Evolutionary conservation across 2,329 filamentous ascomycete genomes (phyloP).

Genomic region (Aureobasidium musti): DNA sequence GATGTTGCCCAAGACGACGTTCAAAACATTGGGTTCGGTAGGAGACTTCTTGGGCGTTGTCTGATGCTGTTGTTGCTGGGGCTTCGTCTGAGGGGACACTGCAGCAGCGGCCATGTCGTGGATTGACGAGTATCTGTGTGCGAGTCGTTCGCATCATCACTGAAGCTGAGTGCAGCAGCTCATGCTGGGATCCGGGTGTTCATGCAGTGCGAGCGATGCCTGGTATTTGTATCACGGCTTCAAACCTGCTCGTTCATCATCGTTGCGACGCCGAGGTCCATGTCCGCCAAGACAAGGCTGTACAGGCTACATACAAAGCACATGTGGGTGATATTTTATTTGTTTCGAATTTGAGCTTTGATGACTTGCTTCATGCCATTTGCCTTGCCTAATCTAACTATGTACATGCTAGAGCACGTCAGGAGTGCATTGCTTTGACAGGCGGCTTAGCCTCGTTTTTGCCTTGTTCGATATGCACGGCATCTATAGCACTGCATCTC

Average conservation of each 20-base stretch:
- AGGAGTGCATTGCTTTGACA: constrained; percentile 15
- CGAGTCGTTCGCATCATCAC: constrained; percentile 18
- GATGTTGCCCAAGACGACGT: constrained; percentile 80
- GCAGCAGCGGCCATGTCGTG: constrained; percentile 25
- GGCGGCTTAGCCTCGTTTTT: not conserved
- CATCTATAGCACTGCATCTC: not conserved
- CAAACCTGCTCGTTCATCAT: not conserved
- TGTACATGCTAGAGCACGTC: constrained; percentile 1
- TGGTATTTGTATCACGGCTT: constrained; percentile 20
- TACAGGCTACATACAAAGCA: not conserved
- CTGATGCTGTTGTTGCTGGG: constrained; percentile 7
- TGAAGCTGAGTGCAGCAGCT: not conserved
- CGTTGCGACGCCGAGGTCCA: constrained; percentile 17
- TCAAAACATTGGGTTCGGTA: constrained; percentile 72
- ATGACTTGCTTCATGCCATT: constrained; percentile 21
- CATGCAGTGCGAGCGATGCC: constrained; percentile 25
- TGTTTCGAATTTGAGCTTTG: not conserved
- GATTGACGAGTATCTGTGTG: constrained; percentile 2
- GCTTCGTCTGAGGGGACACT: constrained; percentile 28
- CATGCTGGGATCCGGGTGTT: constrained; percentile 15
- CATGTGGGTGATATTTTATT: not conserved
- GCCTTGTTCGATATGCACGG: not conserved
- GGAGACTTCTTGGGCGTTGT: constrained; percentile 22
- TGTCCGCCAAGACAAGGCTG: constrained; percentile 11
- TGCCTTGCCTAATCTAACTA: constrained; percentile 2